phyloP scores from a whole-genome alignment of 179 eudicot genomes.

The Beta macrorhiza region DNA sequence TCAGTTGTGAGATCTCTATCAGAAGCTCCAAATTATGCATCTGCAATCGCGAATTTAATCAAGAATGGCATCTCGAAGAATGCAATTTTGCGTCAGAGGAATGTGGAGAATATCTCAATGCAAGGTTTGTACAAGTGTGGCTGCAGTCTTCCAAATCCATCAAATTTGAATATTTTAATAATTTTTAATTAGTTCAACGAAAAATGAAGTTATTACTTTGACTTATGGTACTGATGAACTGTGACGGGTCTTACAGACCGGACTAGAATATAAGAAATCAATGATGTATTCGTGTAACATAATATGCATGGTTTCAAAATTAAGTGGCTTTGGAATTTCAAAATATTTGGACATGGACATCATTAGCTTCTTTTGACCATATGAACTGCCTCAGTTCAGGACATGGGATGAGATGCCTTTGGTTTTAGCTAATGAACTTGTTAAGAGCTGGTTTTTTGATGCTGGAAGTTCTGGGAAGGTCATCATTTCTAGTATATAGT shows the following conservation, averaged over 20 bases:
- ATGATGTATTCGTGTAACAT: background rate
- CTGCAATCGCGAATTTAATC: slow-evolving; percentile 71
- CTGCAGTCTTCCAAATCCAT: background rate
- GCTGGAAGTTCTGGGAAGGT: background rate
- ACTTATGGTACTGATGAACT: background rate
- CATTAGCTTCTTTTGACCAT: background rate
- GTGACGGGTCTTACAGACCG: background rate
- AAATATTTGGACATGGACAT: background rate
- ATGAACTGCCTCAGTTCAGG: background rate
- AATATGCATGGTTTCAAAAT: background rate
- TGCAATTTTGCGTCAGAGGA: slow-evolving; percentile 36
- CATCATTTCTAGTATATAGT: background rate
- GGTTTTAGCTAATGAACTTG: background rate
- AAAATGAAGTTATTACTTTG: background rate
- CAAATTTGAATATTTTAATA: background rate
- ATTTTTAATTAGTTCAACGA: background rate
- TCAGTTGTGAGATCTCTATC: slow-evolving; percentile 91
- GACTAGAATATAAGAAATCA: background rate
- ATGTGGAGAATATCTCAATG: slow-evolving; percentile 60
- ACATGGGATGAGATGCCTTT: slow-evolving; percentile 1
- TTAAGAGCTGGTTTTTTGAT: background rate
- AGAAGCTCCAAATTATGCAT: slow-evolving; percentile 91
- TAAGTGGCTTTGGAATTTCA: background rate
- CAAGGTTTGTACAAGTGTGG: slow-evolving; percentile 50
- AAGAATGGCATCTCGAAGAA: slow-evolving; percentile 42